Evolutionary conservation across 768 basidiomycete species (phyloP), one percentile per base, ranked within the genome.

Genomic region (Amanita brunnescens): DNA sequence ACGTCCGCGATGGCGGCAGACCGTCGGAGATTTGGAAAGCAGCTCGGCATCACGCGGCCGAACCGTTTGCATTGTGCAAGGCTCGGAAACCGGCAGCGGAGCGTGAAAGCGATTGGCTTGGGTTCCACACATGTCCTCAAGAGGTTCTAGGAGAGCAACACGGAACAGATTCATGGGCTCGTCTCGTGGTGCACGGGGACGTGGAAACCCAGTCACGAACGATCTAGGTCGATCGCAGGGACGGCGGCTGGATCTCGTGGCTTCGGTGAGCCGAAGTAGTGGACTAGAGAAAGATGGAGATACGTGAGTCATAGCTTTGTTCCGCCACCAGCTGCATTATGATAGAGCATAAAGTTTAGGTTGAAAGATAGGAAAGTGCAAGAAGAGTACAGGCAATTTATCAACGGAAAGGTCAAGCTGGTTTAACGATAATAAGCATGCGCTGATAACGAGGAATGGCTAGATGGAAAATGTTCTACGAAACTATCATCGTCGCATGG

Each of bases 211-310:
- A n/a, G n/a, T n/a, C n/a, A 49, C 5, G 20, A 13, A n/a, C 20
- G 37, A 6, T 26, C 6, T 14, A n/a, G 24, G 23, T 13, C 41
- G 23, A 16, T 30, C 50, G 7, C 50, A 42, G 13, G 60, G 58
- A 52, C 57, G 68, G 45, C 74, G 69, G 39, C 82, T 87, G 80
- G 79, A 85, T 52, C 67, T 76, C 45, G 76, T 89, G 43, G 75
- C 86, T 1, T 85, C 85, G 1, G 78, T 88, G 42, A 89, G 87
- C 60, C 74, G 87, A 35, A 87, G 85, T 58, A 83, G 87, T 56
- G 86, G 87, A 8, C 61, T 88, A 21, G 83, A 83, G 57, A 80
- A 77, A 57, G 85, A 80, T 54, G 86, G 87, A 34, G 83, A 88
- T 66, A 74, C 77, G 87, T 90, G 65, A 75, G 87, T 64, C 18